Evolutionary conservation across 2,329 filamentous ascomycete genomes (phyloP), one percentile per base, ranked within the genome.

Genomic region (Fusarium camptoceras): DNA sequence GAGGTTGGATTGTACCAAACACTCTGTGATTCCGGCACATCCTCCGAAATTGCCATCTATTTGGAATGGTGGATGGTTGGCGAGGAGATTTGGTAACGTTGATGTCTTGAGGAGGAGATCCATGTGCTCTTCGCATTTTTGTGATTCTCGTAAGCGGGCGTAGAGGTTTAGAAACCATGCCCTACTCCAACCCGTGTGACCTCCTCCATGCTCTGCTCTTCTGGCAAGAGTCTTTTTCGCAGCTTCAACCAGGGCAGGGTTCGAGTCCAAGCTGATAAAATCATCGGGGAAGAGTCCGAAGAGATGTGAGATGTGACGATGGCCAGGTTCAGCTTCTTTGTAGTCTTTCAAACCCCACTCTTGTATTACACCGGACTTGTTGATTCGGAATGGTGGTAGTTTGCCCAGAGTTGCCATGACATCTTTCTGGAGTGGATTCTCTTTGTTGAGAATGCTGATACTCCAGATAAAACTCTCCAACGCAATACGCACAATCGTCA

Each of bases 111-210:
- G 20, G 3, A 76, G 30, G 8, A 66, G 16, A 7, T 76, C 64
- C 61, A 73, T 68, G 8, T 73, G 68, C 7, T 49, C 50, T 2
- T 27, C 47, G 1, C 70, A 73, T 2, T 59, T 68, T 15, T 44
- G 22, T 1, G 61, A 49, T 16, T 76, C 70, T 7, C 61, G 47
- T 2, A 87, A 74, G 1, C 85, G 80, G 15, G 84, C 84, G 54
- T 83, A 83, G 41, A 86, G 76, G 42, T 82, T 84, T n/a, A 86
- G 76, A 1, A 83, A 73, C 84, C 84, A 87, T 8, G 83, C 83
- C 18, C 83, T 78, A 6, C 83, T 84, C 85, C 85, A 87, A 0
- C 85, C 85, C 0, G 84, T 87, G 54, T 84, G 81, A 0, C 83
- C 85, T 7, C 83, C 81, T 4, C 79, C 79, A 16, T 79, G 71